Conservation (phyloP, 2,329 filamentous ascomycete species). For the Xylariales sp. region DNA sequence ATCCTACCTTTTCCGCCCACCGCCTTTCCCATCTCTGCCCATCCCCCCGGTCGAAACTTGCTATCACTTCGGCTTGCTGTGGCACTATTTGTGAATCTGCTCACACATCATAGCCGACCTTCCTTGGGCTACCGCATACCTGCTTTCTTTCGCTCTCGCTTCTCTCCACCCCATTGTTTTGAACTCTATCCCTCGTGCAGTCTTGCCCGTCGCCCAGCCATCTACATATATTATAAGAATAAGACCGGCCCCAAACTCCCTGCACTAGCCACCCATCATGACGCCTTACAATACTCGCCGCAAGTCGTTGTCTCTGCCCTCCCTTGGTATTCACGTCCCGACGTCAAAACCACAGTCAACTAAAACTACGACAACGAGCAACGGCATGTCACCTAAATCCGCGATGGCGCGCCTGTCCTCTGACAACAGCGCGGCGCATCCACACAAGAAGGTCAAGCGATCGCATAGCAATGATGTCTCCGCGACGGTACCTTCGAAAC, state of each 20-base stretch:
- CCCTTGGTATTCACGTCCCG: slow-evolving; percentile 85
- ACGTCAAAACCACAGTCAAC: slow-evolving; percentile 41
- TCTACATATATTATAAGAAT: slow-evolving; percentile 1
- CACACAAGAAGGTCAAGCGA: slow-evolving; percentile 70
- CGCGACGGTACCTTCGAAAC: slow-evolving; percentile 25
- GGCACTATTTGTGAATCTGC: slow-evolving; percentile 1
- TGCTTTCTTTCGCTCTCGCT: slow-evolving; percentile 3
- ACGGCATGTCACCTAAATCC: slow-evolving; percentile 24
- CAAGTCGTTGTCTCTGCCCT: slow-evolving; percentile 90
- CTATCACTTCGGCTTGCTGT: neutral
- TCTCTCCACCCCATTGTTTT: slow-evolving; percentile 4
- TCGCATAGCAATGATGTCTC: slow-evolving; percentile 55
- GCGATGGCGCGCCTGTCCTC: slow-evolving; percentile 22
- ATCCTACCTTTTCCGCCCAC: slow-evolving; percentile 1
- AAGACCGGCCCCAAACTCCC: neutral
- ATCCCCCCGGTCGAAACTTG: neutral
- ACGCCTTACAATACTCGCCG: slow-evolving; percentile 97
- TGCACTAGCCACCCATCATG: slow-evolving; percentile 13
- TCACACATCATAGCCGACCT: slow-evolving; percentile 3
- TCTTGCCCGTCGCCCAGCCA: too few species aligned
- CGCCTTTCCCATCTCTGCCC: slow-evolving; percentile 4
- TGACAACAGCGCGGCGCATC: slow-evolving; percentile 28
- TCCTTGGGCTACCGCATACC: neutral
- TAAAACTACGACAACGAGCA: slow-evolving; percentile 9
- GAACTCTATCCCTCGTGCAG: too few species aligned